Conservation (phyloP, 2,329 filamentous ascomycete genomes). For the Pseudocercospora macadamiae region DNA sequence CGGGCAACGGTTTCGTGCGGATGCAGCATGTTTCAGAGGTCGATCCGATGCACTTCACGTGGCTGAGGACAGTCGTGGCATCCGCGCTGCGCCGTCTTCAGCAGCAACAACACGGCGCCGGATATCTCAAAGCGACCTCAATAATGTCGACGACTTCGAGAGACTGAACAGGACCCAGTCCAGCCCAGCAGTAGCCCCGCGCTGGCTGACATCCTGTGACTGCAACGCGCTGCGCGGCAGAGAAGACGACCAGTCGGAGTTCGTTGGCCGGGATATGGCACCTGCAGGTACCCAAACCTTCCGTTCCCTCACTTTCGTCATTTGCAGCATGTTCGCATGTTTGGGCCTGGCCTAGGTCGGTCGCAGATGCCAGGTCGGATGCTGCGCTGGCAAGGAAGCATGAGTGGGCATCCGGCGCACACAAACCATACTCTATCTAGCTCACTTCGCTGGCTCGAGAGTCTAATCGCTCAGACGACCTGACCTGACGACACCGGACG, state of each 20-base stretch:
- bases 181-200: neutral
- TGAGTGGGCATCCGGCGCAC: neutral
- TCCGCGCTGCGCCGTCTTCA: neutral
- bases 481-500: neutral
- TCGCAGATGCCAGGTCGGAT: neutral
- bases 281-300: slow-evolving; percentile 26
- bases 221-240: slow-evolving; percentile 8
- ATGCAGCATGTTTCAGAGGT: slow-evolving; percentile 1
- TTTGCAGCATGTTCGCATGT: slow-evolving; percentile 16
- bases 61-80: slow-evolving; percentile 1
- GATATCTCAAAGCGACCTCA: no score
- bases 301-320: slow-evolving; percentile 5
- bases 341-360: neutral
- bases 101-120: no score
- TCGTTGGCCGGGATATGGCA: slow-evolving; percentile 23
- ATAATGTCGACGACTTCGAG: no score
- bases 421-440: neutral
- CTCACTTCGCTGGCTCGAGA: neutral
- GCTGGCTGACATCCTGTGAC: slow-evolving; percentile 1
- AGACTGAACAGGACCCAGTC: no score
- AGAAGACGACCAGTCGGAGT: slow-evolving; percentile 24
- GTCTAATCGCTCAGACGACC: neutral
- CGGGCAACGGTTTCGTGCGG: neutral
- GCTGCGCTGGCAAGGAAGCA: neutral
- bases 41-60: neutral